Percentiles rank a stretch among this genome's conserved stretches.
phyloP scores from a whole-genome alignment of 2,329 filamentous ascomycete species.

The Colletotrichum graminicola region DNA sequence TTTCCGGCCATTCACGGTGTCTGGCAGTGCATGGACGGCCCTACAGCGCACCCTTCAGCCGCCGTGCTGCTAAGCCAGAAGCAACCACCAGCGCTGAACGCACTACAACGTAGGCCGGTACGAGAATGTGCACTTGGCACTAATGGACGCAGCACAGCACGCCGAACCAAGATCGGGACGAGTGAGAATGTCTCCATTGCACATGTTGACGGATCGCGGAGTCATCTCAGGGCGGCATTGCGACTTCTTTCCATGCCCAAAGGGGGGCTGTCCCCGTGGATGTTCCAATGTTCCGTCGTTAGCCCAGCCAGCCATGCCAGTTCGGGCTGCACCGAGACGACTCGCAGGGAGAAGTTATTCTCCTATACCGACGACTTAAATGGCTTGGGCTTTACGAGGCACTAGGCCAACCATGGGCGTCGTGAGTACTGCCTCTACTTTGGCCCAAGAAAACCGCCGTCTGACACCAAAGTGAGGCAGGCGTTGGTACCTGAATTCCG shows the following conservation, averaged over 20 bases:
- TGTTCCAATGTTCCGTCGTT: constrained; percentile 18
- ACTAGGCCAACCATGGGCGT: constrained; percentile 16
- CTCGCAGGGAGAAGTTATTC: constrained; percentile 20
- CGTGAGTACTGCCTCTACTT: background rate
- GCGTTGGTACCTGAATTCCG: constrained; percentile 6
- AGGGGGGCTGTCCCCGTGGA: background rate
- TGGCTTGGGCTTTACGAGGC: background rate
- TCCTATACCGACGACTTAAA: constrained; percentile 25
- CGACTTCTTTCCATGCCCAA: constrained; percentile 10
- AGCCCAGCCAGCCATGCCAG: constrained; percentile 19
- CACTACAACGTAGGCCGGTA: constrained; percentile 36
- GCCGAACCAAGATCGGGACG: constrained; percentile 5
- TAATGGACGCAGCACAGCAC: constrained; percentile 10
- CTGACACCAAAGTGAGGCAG: background rate
- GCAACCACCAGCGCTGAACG: constrained; percentile 17
- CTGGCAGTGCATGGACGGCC: constrained; percentile 1
- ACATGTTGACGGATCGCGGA: background rate
- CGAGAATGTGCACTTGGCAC: constrained; percentile 25
- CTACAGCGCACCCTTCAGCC: constrained; percentile 33
- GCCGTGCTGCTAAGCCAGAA: constrained; percentile 20
- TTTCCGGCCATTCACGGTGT: background rate
- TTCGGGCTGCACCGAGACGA: constrained; percentile 10
- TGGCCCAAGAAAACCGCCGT: constrained; percentile 8
- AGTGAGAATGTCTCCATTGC: background rate
- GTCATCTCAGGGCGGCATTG: background rate